A percentile compares a stretch with the other conserved stretches of the same genome.
Evolutionary conservation across 2,329 filamentous ascomycete genomes (phyloP).

Genomic region (Colletotrichum endophyticum): DNA sequence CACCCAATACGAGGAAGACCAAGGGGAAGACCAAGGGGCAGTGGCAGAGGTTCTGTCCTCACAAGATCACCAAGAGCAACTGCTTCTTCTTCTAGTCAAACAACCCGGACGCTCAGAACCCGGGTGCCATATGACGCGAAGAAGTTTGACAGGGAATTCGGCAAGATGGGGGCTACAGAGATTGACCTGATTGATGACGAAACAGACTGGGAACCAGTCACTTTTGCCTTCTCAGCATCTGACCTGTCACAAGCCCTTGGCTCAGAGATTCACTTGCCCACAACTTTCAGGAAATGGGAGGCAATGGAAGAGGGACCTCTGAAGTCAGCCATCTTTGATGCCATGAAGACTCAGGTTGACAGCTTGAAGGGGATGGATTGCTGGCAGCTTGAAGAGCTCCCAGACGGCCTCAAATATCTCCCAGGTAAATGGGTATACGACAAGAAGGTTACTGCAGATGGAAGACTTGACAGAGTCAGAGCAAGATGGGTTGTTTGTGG

Average conservation of each 20-base stretch:
- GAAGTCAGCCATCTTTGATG: background rate
- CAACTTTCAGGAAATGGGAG: background rate
- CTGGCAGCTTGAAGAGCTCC: background rate
- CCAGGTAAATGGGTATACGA: background rate
- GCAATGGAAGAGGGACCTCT: background rate
- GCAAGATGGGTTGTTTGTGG: background rate
- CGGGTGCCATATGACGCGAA: background rate
- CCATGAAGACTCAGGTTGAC: background rate
- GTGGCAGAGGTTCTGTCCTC: background rate
- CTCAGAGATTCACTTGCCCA: background rate
- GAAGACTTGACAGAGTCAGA: background rate
- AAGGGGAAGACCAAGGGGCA: background rate
- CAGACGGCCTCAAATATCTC: background rate
- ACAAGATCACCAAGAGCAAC: background rate
- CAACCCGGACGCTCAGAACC: background rate
- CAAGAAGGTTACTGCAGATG: background rate
- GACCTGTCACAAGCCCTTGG: too few relatives aligned
- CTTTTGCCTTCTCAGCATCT: background rate
- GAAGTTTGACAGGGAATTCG: background rate
- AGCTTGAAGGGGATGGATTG: background rate
- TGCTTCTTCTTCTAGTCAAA: background rate
- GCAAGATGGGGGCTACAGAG: background rate
- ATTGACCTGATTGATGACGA: background rate
- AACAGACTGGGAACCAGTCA: background rate
- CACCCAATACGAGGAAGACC: background rate